Conservation (phyloP, 2,329 filamentous ascomycete species). For the Cladosporium phlei region DNA sequence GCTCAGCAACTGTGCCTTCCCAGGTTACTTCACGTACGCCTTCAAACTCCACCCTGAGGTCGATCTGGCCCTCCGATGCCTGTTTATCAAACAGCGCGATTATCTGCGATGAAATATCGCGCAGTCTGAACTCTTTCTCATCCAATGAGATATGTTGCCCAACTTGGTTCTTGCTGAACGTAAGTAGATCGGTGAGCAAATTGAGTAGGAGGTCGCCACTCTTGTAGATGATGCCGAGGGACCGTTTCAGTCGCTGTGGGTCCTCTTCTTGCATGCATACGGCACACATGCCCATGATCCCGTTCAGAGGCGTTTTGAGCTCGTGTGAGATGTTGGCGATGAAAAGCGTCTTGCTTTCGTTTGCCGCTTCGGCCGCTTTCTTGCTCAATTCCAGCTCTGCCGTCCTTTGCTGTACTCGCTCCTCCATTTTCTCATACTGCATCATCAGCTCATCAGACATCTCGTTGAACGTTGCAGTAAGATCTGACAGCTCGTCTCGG, state of each 20-base stretch:
- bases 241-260: constrained; percentile 70
- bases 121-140: constrained; percentile 76
- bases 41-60: constrained; percentile 68
- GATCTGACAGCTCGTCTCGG: constrained; percentile 78
- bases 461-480: constrained; percentile 82
- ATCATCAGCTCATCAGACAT: constrained; percentile 88
- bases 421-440: constrained; percentile 79
- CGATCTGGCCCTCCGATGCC: constrained; percentile 71
- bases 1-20: constrained; percentile 1
- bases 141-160: constrained; percentile 78
- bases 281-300: constrained; percentile 89
- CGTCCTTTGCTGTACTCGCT: constrained; percentile 77
- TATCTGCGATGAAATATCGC: constrained; percentile 79
- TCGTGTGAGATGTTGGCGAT: constrained; percentile 89
- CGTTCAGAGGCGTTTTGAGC: constrained; percentile 90
- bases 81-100: constrained; percentile 86
- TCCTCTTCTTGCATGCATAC: constrained; percentile 92
- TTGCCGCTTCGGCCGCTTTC: constrained; percentile 87
- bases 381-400: constrained; percentile 83
- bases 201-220: constrained; percentile 80
- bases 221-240: constrained; percentile 82
- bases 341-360: constrained; percentile 95
- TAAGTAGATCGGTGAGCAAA: constrained; percentile 80
- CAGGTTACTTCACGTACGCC: constrained; percentile 29
- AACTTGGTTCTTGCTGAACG: constrained; percentile 93